phyloP scores from a whole-genome alignment of 2,329 filamentous ascomycete genomes.

The Trichothecium sympodiale region DNA sequence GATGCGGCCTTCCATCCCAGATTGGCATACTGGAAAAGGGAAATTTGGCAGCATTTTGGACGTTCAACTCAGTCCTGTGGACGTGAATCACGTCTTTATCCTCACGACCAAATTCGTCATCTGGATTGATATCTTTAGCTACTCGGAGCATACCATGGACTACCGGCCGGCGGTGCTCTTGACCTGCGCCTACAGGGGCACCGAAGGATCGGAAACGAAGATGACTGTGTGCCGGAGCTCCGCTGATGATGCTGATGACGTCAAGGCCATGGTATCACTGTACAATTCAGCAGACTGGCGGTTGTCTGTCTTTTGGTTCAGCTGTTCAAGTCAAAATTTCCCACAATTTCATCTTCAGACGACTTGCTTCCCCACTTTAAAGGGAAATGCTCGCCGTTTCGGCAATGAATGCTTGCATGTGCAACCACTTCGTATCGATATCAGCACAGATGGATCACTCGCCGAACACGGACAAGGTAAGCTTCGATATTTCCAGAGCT shows the following conservation, averaged over 20 bases:
- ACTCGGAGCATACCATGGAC: slow-evolving; percentile 6
- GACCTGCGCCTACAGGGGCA: slow-evolving; percentile 16
- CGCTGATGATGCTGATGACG: slow-evolving; percentile 10
- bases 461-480: no score
- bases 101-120: slow-evolving; percentile 43
- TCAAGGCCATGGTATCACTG: slow-evolving; percentile 19
- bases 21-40: slow-evolving; percentile 11
- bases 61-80: slow-evolving; percentile 33
- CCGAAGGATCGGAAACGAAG: slow-evolving; percentile 12
- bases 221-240: slow-evolving; percentile 16
- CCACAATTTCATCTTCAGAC: slow-evolving; percentile 26
- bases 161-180: slow-evolving; percentile 14
- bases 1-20: slow-evolving; percentile 15
- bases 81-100: slow-evolving; percentile 41
- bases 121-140: slow-evolving; percentile 30
- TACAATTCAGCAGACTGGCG: slow-evolving; percentile 19
- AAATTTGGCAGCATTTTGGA: slow-evolving; percentile 40
- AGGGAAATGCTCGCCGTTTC: no score
- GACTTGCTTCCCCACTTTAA: no score
- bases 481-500: slow-evolving; percentile 35
- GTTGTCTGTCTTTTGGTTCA: slow-evolving; percentile 25
- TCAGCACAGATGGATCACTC: no score
- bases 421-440: no score
- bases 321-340: slow-evolving; percentile 10
- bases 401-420: slow-evolving; percentile 7